phyloP scores from a whole-genome alignment of 306 rosid genomes.

The Vigna reflexopilosa region DNA sequence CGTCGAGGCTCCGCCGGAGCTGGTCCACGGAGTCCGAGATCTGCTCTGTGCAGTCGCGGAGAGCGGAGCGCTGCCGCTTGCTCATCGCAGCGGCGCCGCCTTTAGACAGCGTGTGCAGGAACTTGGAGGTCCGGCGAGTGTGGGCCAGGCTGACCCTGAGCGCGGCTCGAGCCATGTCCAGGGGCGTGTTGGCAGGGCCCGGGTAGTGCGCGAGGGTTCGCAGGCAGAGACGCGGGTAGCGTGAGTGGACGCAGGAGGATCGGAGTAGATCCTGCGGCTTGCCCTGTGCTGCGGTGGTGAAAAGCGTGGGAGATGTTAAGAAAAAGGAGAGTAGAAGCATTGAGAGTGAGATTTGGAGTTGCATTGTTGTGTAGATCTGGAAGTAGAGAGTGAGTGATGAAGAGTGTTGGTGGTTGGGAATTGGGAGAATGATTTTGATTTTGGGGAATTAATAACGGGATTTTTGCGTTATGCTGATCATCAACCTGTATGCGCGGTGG shows the following conservation, averaged over 20 bases:
- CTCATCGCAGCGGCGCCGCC: neutral
- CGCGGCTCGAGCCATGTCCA: slow-evolving; percentile 67
- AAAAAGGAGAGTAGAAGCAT: slow-evolving; percentile 14
- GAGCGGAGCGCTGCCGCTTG: slow-evolving; percentile 52
- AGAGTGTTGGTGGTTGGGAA: neutral
- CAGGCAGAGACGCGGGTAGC: slow-evolving; percentile 72
- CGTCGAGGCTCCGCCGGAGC: slow-evolving; percentile 55
- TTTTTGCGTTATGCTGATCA: neutral
- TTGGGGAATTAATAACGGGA: neutral
- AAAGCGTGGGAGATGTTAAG: slow-evolving; percentile 30
- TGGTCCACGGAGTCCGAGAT: slow-evolving; percentile 72
- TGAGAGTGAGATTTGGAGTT: slow-evolving; percentile 6
- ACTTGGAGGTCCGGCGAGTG: slow-evolving; percentile 47
- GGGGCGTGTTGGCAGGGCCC: slow-evolving; percentile 59
- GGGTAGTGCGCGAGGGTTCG: slow-evolving; percentile 65
- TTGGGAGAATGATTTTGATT: neutral
- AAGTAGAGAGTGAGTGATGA: neutral
- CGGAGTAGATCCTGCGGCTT: slow-evolving; percentile 64
- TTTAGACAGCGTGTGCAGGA: slow-evolving; percentile 26
- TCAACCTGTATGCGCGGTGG: neutral
- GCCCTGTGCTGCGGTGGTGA: neutral
- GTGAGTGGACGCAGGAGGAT: slow-evolving; percentile 69
- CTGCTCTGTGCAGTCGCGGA: slow-evolving; percentile 76
- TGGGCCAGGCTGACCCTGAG: slow-evolving; percentile 64
- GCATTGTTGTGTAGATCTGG: slow-evolving; percentile 36